Conservation (phyloP, 305 asterid genomes). For the Fraxinus nigra region DNA sequence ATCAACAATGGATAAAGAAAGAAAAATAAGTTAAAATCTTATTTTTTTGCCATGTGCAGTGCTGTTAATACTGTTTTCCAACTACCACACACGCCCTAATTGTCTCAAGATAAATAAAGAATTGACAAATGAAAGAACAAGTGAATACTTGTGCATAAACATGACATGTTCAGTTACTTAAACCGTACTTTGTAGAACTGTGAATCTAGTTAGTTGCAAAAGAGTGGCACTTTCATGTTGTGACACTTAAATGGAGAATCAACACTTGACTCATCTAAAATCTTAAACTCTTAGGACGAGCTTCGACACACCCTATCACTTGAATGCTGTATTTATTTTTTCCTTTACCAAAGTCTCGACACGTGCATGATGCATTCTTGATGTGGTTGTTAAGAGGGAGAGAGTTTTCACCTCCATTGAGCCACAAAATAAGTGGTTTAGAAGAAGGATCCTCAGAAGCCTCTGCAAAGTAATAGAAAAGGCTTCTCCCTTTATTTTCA, state of each 20-base stretch:
- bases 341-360: neutral
- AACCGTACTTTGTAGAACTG: neutral
- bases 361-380: neutral
- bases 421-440: constrained; percentile 44
- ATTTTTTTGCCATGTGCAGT: neutral
- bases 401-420: constrained; percentile 37
- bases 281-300: neutral
- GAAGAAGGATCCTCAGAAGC: constrained; percentile 26
- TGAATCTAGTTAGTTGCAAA: neutral
- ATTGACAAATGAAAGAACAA: neutral
- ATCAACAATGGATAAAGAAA: neutral
- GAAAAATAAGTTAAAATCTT: neutral
- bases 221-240: neutral
- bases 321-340: neutral
- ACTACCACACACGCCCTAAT: neutral
- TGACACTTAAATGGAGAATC: neutral
- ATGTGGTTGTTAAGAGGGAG: neutral
- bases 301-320: neutral
- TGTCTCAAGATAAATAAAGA: neutral
- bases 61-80: neutral
- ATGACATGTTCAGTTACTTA: neutral
- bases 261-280: neutral
- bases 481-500: constrained; percentile 32
- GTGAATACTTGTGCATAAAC: neutral
- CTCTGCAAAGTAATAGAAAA: constrained; percentile 45